Evolutionary conservation across 2,329 filamentous ascomycete genomes (phyloP).

Genomic region (Aspergillus uvarum): DNA sequence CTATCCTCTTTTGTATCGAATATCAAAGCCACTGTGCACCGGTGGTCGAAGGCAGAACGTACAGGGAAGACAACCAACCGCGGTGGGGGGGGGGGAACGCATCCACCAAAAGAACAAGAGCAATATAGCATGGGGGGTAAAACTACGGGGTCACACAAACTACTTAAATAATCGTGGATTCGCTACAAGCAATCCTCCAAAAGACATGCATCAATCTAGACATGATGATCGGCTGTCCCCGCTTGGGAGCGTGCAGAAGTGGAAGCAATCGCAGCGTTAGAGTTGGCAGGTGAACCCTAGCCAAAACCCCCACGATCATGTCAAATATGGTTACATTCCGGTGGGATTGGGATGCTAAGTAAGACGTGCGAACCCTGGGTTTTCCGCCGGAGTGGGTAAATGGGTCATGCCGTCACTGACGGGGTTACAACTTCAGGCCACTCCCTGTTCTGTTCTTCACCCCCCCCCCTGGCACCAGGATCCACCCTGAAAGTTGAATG

Average conservation of each 20-base stretch:
- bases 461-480: neutral
- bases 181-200: neutral
- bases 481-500: neutral
- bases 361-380: neutral
- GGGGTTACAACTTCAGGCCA: neutral
- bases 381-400: neutral
- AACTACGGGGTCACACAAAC: neutral
- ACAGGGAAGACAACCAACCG: too few relatives aligned
- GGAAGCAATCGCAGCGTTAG: neutral
- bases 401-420: neutral
- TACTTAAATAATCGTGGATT: neutral
- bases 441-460: too few relatives aligned
- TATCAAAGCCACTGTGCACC: too few relatives aligned
- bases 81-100: too few relatives aligned
- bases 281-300: neutral
- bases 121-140: neutral
- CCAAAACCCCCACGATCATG: neutral
- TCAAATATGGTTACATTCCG: conserved; percentile 25
- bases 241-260: neutral
- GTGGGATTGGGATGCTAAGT: conserved; percentile 11
- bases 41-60: too few relatives aligned
- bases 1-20: too few relatives aligned
- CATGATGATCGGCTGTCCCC: neutral
- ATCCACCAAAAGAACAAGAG: neutral
- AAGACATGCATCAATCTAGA: neutral